phyloP scores from a whole-genome alignment of 306 rosid genomes.

The Citrullus mucosospermus region DNA sequence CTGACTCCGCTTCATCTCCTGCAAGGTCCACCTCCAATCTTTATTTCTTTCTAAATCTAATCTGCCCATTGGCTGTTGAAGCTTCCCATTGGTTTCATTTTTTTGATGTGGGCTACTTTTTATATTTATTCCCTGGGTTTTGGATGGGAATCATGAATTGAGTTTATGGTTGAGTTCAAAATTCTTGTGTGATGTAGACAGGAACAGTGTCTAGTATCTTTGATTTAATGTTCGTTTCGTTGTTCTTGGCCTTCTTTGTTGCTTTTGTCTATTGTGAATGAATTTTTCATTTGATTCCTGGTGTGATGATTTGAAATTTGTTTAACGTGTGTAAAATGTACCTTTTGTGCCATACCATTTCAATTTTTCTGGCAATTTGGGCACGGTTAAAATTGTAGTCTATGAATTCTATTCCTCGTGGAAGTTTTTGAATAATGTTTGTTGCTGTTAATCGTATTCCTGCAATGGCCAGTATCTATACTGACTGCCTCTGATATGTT shows the following conservation, averaged over 20 bases:
- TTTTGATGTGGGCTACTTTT: background rate
- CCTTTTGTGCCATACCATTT: background rate
- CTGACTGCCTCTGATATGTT: background rate
- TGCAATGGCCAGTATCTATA: background rate
- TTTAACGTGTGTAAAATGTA: background rate
- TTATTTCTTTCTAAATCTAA: background rate
- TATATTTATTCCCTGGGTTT: background rate
- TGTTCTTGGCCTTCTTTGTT: background rate
- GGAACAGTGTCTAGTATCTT: background rate
- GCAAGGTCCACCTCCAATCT: conserved; percentile 34
- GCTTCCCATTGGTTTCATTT: background rate
- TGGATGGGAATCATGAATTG: background rate
- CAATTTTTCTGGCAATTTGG: background rate
- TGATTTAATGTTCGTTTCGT: background rate
- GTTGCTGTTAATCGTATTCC: background rate
- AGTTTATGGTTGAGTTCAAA: background rate
- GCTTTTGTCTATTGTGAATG: background rate
- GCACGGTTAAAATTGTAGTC: background rate
- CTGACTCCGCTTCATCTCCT: conserved; percentile 40
- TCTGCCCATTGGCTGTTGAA: background rate
- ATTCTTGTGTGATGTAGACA: background rate
- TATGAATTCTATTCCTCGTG: background rate
- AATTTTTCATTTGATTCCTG: background rate
- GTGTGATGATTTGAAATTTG: background rate
- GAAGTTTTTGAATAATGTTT: background rate